Percentiles rank a stretch among this genome's conserved stretches.
Evolutionary conservation across 2,329 filamentous ascomycete genomes (phyloP).

Genomic region (Tolypocladium ophioglossoides): DNA sequence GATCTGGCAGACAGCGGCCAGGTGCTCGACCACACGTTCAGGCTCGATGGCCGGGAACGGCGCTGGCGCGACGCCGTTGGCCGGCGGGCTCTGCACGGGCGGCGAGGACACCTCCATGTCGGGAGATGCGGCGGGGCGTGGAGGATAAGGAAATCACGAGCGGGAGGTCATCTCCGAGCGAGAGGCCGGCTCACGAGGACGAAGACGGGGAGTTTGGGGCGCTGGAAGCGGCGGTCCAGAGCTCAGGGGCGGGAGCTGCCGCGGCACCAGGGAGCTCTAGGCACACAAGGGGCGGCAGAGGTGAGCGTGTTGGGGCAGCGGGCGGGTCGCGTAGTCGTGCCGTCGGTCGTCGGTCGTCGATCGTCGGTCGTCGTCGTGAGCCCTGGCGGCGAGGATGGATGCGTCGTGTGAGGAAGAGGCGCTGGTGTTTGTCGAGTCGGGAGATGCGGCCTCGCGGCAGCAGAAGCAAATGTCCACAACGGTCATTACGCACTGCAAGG

Average conservation of each 20-base stretch:
- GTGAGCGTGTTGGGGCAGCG: background rate
- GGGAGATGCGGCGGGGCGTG: conserved; percentile 2
- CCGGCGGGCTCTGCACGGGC: conserved; percentile 28
- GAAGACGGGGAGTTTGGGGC: background rate
- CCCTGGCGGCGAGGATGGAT: background rate
- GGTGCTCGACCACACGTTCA: conserved; percentile 59
- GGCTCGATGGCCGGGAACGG: conserved; percentile 53
- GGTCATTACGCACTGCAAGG: background rate
- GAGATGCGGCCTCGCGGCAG: background rate
- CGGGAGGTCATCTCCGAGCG: background rate
- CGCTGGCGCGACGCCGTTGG: conserved; percentile 35
- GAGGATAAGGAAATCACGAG: background rate
- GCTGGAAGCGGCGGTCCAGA: background rate
- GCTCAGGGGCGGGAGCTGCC: conserved; percentile 5
- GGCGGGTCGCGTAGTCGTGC: background rate
- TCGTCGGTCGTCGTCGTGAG: too few species aligned
- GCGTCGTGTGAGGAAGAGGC: background rate
- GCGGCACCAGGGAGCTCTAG: background rate
- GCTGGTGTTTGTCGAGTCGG: background rate
- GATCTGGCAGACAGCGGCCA: conserved; percentile 59
- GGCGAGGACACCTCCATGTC: conserved; percentile 45
- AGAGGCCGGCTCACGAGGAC: background rate
- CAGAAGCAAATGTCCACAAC: background rate
- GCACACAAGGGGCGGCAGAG: background rate
- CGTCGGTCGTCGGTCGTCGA: too few species aligned